Evolutionary conservation across 345 rosid species (phyloP).

Genomic region (Salix dunnii): DNA sequence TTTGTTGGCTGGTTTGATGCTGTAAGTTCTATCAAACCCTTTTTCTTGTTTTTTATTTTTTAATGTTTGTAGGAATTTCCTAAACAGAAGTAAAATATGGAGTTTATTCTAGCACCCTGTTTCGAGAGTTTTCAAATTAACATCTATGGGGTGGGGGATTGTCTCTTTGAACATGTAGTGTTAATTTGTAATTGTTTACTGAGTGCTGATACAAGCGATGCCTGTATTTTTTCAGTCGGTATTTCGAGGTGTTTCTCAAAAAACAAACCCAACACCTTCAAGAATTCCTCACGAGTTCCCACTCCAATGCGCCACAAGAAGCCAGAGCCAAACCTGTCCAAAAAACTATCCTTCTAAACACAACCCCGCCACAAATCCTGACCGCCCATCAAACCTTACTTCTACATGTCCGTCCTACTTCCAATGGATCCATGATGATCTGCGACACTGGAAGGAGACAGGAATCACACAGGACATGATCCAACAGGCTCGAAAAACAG

Average conservation of each 20-base stretch:
- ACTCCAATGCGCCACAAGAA: not conserved
- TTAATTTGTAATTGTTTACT: too few species aligned
- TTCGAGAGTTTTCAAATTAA: too few species aligned
- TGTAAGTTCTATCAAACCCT: slow-evolving; percentile 12
- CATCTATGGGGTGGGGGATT: too few species aligned
- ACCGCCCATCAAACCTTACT: not conserved
- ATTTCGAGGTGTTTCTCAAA: not conserved
- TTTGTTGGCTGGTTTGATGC: slow-evolving; percentile 2
- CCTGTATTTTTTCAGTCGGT: not conserved
- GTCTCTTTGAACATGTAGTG: too few species aligned
- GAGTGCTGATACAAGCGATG: too few species aligned
- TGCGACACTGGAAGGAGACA: slow-evolving; percentile 29
- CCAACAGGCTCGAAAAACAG: slow-evolving; percentile 14
- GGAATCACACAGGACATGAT: slow-evolving; percentile 31
- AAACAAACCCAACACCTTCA: not conserved
- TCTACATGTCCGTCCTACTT: slow-evolving; percentile 30
- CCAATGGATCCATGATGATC: slow-evolving; percentile 40
- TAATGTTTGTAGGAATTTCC: too few species aligned
- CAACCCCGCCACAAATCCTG: slow-evolving; percentile 16
- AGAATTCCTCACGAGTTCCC: not conserved
- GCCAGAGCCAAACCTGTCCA: slow-evolving; percentile 25
- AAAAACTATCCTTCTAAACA: slow-evolving; percentile 33
- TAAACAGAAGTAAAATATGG: too few species aligned
- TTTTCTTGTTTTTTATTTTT: not conserved
- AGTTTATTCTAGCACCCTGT: too few species aligned